phyloP scores from a whole-genome alignment of 2,329 filamentous ascomycete species.

The Ophiostoma populinum region DNA sequence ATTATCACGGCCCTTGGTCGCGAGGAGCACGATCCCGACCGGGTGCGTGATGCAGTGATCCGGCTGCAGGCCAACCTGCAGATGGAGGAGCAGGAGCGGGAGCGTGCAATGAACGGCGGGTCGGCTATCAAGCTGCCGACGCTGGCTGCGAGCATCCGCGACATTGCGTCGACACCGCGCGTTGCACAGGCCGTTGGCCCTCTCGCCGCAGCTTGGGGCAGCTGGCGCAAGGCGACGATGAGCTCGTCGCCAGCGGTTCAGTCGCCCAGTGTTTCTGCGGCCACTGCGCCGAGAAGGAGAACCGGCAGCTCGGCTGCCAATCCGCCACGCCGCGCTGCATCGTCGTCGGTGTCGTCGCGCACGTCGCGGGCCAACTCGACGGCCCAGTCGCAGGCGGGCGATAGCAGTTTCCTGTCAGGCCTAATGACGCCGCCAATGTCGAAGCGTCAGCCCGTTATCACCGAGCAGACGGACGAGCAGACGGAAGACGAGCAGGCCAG shows the following conservation, averaged over 20 bases:
- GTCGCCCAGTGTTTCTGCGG: conserved; percentile 20
- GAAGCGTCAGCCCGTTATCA: conserved; percentile 26
- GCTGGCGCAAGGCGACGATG: conserved; percentile 51
- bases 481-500: conserved; percentile 8
- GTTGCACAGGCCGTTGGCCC: conserved; percentile 68
- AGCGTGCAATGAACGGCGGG: conserved; percentile 59
- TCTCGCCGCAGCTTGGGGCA: conserved; percentile 83
- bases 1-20: conserved; percentile 66
- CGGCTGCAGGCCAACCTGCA: conserved; percentile 85
- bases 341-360: conserved; percentile 28
- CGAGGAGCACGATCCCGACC: conserved; percentile 58
- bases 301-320: conserved; percentile 27
- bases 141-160: conserved; percentile 50
- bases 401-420: conserved; percentile 51
- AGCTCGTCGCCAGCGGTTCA: conserved; percentile 31
- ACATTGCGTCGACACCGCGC: conserved; percentile 62
- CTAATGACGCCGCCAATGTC: conserved; percentile 81
- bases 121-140: conserved; percentile 50
- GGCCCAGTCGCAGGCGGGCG: conserved; percentile 15
- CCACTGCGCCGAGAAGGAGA: conserved; percentile 9
- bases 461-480: conserved; percentile 27
- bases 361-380: conserved; percentile 31
- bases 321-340: conserved; percentile 37
- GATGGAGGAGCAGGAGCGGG: conserved; percentile 94
- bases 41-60: conserved; percentile 79